Evolutionary conservation across 192 early-diverging fungal species (phyloP).

Genomic region (Gorgonomyces haynaldii): DNA sequence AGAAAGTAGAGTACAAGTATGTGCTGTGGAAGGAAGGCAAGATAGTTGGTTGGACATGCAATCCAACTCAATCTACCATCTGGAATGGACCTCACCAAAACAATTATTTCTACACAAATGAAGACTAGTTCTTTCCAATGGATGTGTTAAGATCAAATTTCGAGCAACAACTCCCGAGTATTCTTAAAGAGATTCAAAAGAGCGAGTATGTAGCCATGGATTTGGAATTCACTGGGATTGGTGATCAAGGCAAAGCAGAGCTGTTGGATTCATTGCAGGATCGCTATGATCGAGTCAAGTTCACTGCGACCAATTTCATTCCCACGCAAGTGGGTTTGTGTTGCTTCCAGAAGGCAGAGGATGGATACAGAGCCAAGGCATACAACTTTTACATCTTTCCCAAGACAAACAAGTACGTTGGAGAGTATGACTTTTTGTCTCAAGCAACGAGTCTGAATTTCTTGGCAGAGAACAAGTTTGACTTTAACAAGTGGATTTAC

Average conservation of each 20-base stretch:
- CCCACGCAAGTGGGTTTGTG: conserved; percentile 78
- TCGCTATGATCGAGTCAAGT: conserved; percentile 45
- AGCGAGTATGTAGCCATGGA: conserved; percentile 71
- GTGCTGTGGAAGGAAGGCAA: too few species aligned
- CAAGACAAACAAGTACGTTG: conserved; percentile 22
- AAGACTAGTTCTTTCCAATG: too few species aligned
- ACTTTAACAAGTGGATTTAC: conserved; percentile 80
- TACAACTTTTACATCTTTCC: conserved; percentile 91
- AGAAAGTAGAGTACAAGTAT: too few species aligned
- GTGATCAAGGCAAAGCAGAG: conserved; percentile 20
- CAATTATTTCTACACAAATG: not conserved
- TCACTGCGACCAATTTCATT: conserved; percentile 34
- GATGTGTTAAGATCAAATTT: conserved; percentile 58
- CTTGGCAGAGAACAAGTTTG: conserved; percentile 62
- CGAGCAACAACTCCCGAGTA: conserved; percentile 37
- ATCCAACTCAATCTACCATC: not conserved
- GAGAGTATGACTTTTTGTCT: conserved; percentile 40
- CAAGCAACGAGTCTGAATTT: conserved; percentile 59
- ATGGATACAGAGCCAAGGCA: conserved; percentile 60
- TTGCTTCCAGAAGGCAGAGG: conserved; percentile 53
- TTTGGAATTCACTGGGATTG: conserved; percentile 65
- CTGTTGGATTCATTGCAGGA: conserved; percentile 36
- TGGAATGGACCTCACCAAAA: not conserved
- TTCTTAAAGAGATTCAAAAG: conserved; percentile 51
- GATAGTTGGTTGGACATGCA: too few species aligned